Evolutionary conservation across 176 grass and related monocot species (phyloP).

Genomic region (Tillandsia leiboldiana): DNA sequence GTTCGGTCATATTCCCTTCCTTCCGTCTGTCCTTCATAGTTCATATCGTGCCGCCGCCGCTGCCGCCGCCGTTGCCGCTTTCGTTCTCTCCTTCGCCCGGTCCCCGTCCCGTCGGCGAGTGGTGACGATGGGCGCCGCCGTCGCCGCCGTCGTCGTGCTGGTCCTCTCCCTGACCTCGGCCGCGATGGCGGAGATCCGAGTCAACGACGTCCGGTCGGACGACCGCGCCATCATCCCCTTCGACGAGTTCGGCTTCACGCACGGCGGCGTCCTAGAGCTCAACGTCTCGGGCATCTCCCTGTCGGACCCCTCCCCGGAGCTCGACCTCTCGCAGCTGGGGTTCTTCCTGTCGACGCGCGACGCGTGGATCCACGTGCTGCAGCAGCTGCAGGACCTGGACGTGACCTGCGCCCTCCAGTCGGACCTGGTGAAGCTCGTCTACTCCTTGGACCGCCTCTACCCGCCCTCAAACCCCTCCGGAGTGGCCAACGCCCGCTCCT

Average conservation of each 20-base stretch:
- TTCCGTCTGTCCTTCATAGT: not conserved
- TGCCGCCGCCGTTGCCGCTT: conserved; percentile 25
- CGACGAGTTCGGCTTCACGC: conserved; percentile 85
- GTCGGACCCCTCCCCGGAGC: conserved; percentile 29
- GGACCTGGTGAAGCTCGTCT: conserved; percentile 67
- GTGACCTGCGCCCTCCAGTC: conserved; percentile 93
- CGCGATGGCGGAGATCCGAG: conserved; percentile 59
- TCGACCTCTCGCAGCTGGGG: conserved; percentile 76
- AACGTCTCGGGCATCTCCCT: conserved; percentile 73
- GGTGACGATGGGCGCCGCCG: conserved; percentile 19
- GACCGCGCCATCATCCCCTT: conserved; percentile 84
- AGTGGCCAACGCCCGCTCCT: conserved; percentile 52
- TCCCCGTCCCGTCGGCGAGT: not conserved
- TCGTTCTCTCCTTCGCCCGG: not conserved
- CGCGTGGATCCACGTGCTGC: conserved; percentile 87
- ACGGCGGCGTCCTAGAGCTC: conserved; percentile 67
- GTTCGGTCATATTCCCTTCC: not conserved
- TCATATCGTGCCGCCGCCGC: conserved; percentile 5
- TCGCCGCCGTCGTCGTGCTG: conserved; percentile 12
- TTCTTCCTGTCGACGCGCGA: conserved; percentile 97
- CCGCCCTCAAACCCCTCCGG: conserved; percentile 66
- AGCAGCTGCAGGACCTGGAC: conserved; percentile 66
- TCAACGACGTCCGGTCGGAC: conserved; percentile 48
- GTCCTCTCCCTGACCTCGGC: conserved; percentile 16
- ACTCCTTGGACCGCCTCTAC: conserved; percentile 57